Conservation (phyloP, 106 monocot species). For the Narthecium ossifragum region DNA sequence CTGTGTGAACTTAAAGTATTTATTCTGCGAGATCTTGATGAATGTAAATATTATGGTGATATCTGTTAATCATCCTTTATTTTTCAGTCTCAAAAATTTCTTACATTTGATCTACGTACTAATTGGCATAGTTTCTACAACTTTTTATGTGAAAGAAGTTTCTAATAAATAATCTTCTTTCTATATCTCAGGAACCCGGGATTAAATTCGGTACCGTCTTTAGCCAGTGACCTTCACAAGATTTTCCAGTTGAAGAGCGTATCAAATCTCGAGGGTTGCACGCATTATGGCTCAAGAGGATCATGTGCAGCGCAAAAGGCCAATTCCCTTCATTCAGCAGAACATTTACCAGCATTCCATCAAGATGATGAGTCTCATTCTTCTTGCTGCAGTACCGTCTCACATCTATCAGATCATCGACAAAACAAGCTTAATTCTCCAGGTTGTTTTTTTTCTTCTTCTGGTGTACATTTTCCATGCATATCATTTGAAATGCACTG, state of each 20-base stretch:
- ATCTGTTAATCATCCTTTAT: background rate
- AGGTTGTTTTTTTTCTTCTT: conserved; percentile 4
- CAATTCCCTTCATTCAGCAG: background rate
- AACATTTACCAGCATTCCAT: background rate
- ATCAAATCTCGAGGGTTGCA: background rate
- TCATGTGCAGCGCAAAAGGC: conserved; percentile 3
- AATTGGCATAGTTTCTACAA: no score
- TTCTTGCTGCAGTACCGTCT: background rate
- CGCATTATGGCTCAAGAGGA: background rate
- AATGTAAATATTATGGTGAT: background rate
- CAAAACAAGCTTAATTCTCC: background rate
- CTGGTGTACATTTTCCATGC: no score
- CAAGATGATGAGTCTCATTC: conserved; percentile 2
- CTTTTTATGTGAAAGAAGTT: no score
- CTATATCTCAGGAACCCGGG: conserved; percentile 25
- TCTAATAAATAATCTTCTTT: background rate
- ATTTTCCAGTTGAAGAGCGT: conserved; percentile 10
- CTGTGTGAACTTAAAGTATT: no score
- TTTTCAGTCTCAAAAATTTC: background rate
- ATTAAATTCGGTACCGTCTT: conserved; percentile 14
- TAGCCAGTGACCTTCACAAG: conserved; percentile 24
- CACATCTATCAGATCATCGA: background rate
- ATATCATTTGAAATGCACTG: no score
- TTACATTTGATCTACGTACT: no score
- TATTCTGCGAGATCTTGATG: background rate